Conservation (phyloP, 1,139 yeast species). For the Sugiyamaella neomexicana region DNA sequence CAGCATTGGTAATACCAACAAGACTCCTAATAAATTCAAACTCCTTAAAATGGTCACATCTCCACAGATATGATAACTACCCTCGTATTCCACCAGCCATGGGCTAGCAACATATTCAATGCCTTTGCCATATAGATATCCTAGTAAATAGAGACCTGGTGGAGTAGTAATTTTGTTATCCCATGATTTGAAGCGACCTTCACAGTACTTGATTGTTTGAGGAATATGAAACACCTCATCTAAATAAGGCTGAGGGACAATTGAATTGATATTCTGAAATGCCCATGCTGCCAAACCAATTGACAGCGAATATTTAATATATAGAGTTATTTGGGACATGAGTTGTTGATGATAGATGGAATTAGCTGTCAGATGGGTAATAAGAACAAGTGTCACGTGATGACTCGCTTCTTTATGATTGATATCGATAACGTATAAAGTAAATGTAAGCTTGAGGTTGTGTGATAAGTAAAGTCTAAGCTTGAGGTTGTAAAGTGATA, state of each 20-base stretch:
- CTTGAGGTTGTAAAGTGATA: no score
- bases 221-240: conserved; percentile 87
- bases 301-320: conserved; percentile 14
- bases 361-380: background rate
- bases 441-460: no score
- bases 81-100: conserved; percentile 19
- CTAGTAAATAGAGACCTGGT: conserved; percentile 82
- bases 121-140: conserved; percentile 49
- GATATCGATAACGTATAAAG: no score
- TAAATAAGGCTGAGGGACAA: conserved; percentile 37
- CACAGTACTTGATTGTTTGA: conserved; percentile 70
- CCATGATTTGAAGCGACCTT: conserved; percentile 65
- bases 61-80: conserved; percentile 30
- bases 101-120: conserved; percentile 26
- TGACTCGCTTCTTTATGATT: no score
- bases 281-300: conserved; percentile 21
- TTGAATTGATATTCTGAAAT: conserved; percentile 25
- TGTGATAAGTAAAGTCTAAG: no score
- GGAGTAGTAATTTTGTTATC: conserved; percentile 94
- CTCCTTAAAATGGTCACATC: conserved; percentile 29
- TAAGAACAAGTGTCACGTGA: background rate
- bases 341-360: background rate
- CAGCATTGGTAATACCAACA: conserved; percentile 49
- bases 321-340: conserved; percentile 7
- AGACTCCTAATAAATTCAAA: conserved; percentile 47